Percentiles rank a stretch among this genome's conserved stretches.
Evolutionary conservation across 1,284 basidiomycete genomes (phyloP).

Genomic region (Abortiporus biennis): DNA sequence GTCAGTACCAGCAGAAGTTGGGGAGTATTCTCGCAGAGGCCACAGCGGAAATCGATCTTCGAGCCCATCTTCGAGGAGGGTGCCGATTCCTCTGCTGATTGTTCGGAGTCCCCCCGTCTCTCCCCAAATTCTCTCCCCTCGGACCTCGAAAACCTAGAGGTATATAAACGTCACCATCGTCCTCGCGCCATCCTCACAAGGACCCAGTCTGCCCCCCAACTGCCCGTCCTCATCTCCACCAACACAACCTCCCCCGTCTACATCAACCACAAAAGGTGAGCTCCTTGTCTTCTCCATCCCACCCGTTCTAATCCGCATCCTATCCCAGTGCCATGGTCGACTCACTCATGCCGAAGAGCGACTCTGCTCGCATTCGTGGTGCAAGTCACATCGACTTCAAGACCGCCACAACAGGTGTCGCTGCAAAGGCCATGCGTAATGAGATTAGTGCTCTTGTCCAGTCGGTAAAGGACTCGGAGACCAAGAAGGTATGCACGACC

Average conservation of each 20-base stretch:
- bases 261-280: conserved; percentile 37
- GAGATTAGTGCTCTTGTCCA: conserved; percentile 93
- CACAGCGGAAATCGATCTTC: conserved; percentile 32
- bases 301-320: conserved; percentile 14
- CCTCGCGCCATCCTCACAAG: conserved; percentile 38
- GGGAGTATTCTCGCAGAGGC: conserved; percentile 14
- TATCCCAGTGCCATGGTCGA: conserved; percentile 36
- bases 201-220: conserved; percentile 44
- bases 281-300: conserved; percentile 6
- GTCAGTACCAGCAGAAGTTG: conserved; percentile 2
- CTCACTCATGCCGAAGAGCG: conserved; percentile 52
- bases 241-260: conserved; percentile 57
- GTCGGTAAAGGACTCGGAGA: conserved; percentile 72
- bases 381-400: conserved; percentile 85
- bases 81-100: too few species aligned
- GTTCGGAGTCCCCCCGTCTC: conserved; percentile 10
- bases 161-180: conserved; percentile 52
- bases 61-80: conserved; percentile 46
- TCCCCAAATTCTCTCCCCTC: conserved; percentile 15
- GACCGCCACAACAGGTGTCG: conserved; percentile 96
- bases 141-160: conserved; percentile 16
- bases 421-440: conserved; percentile 98
- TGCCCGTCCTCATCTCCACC: conserved; percentile 55
- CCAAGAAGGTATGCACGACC: conserved; percentile 64
- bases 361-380: conserved; percentile 63